Base-by-base conservation (phyloP, 805 yeast species). In the Kazachstania martiniae region DNA sequence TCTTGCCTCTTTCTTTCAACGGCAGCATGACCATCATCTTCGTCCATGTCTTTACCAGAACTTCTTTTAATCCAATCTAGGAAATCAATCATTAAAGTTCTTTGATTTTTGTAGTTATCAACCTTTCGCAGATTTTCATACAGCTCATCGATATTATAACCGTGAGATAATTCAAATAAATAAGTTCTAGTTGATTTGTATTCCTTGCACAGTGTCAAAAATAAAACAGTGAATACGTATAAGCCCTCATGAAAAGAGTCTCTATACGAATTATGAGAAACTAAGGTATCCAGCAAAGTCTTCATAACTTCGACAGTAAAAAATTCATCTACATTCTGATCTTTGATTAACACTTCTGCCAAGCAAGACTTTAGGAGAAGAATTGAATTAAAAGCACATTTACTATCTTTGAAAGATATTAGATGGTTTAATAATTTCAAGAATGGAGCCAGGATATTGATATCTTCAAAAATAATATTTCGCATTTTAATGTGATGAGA, bases 161-260 rank as follows among this genome's bases (percentile, higher is more conserved):
- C 72, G 39, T 66, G 65, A 14, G 78, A 76, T 22, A 84, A 56
- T 31, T 61, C 61, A 36, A 62, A 62, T 29, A 72, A 65, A 37
- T 81, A 59, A 12, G 74, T 62, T 34, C 75, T 63, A 4, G 80
- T 75, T 5, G 89, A 86, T 50, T 73, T 72, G 37, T 74, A 71
- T 38, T 79, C 74, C 51, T 78, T 77, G 24, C 89, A 66, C 44
- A 84, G 63, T 7, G 80, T 74, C 47, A 84, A 70, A 53, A 85
- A 87, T 29, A 89, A 61, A 3, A 80, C 73, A 0, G 95, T 80
- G 37, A 89, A 68, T 1, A 93, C 82, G 36, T 82, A 77, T n/a
- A 93, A 87, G 1, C 93, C 94, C 53, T 89, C 98, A 12, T 78
- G 72, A 42, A 87, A 94, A 0, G 91, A 81, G 47, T 89, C 98